These are phyloP conservation scores for Apiotrichum gracile DNA, from an alignment of 1,284 basidiomycete genomes.

Conservation along the genomic window DNA sequence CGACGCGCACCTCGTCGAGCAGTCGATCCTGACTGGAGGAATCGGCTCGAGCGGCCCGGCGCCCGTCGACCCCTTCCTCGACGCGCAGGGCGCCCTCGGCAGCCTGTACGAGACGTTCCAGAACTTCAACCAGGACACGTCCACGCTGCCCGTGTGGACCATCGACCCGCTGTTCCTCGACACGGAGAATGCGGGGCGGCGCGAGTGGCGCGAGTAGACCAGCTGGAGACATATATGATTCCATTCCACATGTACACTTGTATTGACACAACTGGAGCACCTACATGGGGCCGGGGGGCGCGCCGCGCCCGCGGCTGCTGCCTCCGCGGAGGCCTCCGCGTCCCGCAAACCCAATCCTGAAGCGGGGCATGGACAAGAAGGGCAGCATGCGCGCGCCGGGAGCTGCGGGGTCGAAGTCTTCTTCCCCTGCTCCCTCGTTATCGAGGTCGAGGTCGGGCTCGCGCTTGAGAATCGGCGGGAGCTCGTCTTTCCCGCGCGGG, in stretches of 20 bases:
- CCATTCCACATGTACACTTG: no score
- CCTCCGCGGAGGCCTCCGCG: no score
- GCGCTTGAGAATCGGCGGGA: neutral
- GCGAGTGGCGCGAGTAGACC: no score
- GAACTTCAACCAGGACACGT: neutral
- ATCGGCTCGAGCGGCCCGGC: neutral
- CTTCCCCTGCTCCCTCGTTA: neutral
- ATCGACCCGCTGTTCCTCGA: slow-evolving; percentile 11
- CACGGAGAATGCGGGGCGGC: no score
- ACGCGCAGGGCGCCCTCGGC: slow-evolving; percentile 4
- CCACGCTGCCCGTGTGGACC: slow-evolving; percentile 2
- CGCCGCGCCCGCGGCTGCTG: no score
- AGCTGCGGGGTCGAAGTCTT: no score
- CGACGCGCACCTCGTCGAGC: neutral
- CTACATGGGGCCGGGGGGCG: neutral
- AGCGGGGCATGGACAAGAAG: neutral
- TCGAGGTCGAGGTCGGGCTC: neutral
- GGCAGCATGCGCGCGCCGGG: no score
- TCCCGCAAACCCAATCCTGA: no score
- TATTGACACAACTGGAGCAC: no score
- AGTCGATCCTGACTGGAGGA: neutral
- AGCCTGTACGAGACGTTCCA: slow-evolving; percentile 13
- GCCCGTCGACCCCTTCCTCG: neutral
- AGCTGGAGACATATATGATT: no score
- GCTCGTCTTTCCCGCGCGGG: neutral